Evolutionary conservation across 176 grass and related monocot genomes (phyloP).

Genomic region (Hordeum vulgare): MorexV3_pseudomolecules_assembly NC_058521.1:45382272-45382771

Average conservation of each 20-base stretch:
- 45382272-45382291: too few relatives aligned
- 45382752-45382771: not conserved
- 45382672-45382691: slow-evolving; percentile 77
- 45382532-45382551: slow-evolving; percentile 60
- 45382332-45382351: not conserved
- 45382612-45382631: slow-evolving; percentile 90
- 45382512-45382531: slow-evolving; percentile 87
- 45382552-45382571: slow-evolving; percentile 95
- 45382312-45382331: not conserved
- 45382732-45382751: slow-evolving; percentile 93
- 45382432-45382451: not conserved
- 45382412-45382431: not conserved
- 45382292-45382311: not conserved
- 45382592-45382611: slow-evolving; percentile 87
- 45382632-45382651: slow-evolving; percentile 71
- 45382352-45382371: not conserved
- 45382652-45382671: slow-evolving; percentile 86
- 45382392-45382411: not conserved
- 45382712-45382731: slow-evolving; percentile 91
- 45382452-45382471: slow-evolving; percentile 52
- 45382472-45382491: slow-evolving; percentile 72
- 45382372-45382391: not conserved
- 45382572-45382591: slow-evolving; percentile 83
- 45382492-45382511: slow-evolving; percentile 62
- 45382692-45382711: slow-evolving; percentile 82